Evolutionary conservation across 495 filamentous ascomycete genomes (phyloP).

Genomic region (Margaritispora aquatica): DNA sequence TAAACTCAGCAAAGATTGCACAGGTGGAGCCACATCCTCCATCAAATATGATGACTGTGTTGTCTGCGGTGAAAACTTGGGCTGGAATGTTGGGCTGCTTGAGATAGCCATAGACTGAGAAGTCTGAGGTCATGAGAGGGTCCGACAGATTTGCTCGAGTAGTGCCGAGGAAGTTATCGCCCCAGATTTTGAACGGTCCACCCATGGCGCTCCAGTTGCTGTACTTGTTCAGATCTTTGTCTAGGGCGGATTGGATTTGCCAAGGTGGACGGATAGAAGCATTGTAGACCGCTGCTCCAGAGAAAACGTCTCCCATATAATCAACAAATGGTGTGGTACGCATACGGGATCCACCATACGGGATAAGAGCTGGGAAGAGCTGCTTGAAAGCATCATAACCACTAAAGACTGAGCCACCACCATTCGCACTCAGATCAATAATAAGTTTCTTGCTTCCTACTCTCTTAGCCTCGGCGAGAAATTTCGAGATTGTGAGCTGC

Average conservation of each 20-base stretch:
- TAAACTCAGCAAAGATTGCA: slow-evolving; percentile 48
- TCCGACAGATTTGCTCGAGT: slow-evolving; percentile 1
- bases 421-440: slow-evolving; percentile 27
- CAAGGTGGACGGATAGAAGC: background rate
- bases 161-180: slow-evolving; percentile 4
- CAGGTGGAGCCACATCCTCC: slow-evolving; percentile 59
- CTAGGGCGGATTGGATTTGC: background rate
- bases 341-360: slow-evolving; percentile 17
- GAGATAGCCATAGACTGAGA: slow-evolving; percentile 9
- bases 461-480: background rate
- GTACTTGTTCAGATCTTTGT: slow-evolving; percentile 1
- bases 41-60: slow-evolving; percentile 42
- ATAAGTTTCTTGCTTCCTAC: slow-evolving; percentile 20
- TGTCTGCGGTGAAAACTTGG: slow-evolving; percentile 32
- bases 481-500: background rate
- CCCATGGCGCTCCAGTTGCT: background rate
- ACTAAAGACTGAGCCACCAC: slow-evolving; percentile 25
- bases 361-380: slow-evolving; percentile 26
- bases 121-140: background rate
- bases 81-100: background rate
- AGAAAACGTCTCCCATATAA: slow-evolving; percentile 1
- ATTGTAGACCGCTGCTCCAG: background rate
- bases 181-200: background rate
- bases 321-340: background rate
- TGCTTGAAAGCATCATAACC: slow-evolving; percentile 28